A percentile compares a stretch with the other conserved stretches of the same genome.
Evolutionary conservation across 192 early-diverging fungal genomes (phyloP).

Genomic region (Fimicolochytrium jonesii): DNA sequence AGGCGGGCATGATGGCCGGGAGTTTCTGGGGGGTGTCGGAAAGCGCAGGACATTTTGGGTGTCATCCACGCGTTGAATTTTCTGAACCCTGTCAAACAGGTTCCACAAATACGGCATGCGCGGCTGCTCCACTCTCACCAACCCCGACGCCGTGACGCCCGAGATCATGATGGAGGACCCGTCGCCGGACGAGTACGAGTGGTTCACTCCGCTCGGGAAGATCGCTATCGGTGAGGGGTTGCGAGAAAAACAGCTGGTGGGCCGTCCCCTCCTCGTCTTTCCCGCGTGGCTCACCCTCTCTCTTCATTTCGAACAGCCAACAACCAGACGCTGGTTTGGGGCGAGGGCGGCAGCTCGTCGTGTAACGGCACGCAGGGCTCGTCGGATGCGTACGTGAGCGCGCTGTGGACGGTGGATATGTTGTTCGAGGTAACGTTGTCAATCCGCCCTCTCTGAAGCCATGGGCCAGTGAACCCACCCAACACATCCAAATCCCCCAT

Average conservation of each 20-base stretch:
- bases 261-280: too few relatives aligned
- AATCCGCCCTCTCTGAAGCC: not conserved
- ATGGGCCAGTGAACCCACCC: too few relatives aligned
- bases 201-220: not conserved
- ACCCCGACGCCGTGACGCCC: constrained; percentile 22
- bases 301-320: not conserved
- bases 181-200: constrained; percentile 8
- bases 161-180: constrained; percentile 11
- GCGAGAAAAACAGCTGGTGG: not conserved
- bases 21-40: too few relatives aligned
- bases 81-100: too few relatives aligned
- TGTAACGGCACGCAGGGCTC: constrained; percentile 15
- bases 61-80: too few relatives aligned
- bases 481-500: too few relatives aligned
- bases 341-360: constrained; percentile 13
- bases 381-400: constrained; percentile 10
- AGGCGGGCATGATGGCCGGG: too few relatives aligned
- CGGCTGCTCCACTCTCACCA: constrained; percentile 14
- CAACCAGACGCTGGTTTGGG: constrained; percentile 22
- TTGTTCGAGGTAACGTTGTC: constrained; percentile 8
- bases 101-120: constrained; percentile 23
- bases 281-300: too few relatives aligned
- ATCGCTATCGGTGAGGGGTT: not conserved
- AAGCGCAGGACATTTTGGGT: too few relatives aligned
- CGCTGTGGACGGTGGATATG: constrained; percentile 26